Base-by-base conservation (phyloP, 2,329 filamentous ascomycete genomes). In the Chrysoporthe cubensis region DNA sequence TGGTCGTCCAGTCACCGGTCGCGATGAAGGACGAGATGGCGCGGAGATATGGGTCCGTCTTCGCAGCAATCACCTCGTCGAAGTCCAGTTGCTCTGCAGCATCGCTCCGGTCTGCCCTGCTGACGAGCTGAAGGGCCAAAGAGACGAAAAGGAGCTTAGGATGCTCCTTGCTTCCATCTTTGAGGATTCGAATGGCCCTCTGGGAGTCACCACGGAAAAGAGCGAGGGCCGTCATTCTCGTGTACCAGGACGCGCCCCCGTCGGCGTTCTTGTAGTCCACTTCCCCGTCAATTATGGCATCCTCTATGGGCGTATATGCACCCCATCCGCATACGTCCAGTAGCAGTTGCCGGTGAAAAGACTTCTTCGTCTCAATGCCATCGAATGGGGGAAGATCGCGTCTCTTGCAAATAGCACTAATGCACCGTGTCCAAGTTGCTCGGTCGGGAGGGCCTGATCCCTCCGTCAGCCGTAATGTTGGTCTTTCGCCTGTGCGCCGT, bases 11-110 rank as follows among this genome's bases (percentile, higher is more conserved):
- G 76, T 93, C 87, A 4, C 90, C 90, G 0, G 89, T 92, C 11
- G 90, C 89, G 69, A 96, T 91, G 71, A 92, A 89, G 3, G 90
- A 89, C 34, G 93, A 92, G 60, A 96, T 90, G 6, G 91, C 92
- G 66, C 92, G 90, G 34, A 96, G 85, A 75, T 94, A 95, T 0
- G 92, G 90, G 73, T 96, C 91, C 0, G 90, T 88, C 69, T 90
- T 87, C 68, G 85, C 87, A 37, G 88, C 86, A 16, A 87, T 82
- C 2, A 81, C 80, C 66, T 87, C 85, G 74, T 88, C 86, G 72
- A 88, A 86, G 72, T 88, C 86, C 34, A 88, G 80, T 69, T 85
- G 80, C 70, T 83, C 82, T 69, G 83, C 83, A 54, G 78, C 78
- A 4, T 81, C 72, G 52, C 78, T 77, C 58, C 78, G 79, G 66